Evolutionary conservation across 1,284 basidiomycete genomes (phyloP).

Genomic region (Ustilago cynodontis): DNA sequence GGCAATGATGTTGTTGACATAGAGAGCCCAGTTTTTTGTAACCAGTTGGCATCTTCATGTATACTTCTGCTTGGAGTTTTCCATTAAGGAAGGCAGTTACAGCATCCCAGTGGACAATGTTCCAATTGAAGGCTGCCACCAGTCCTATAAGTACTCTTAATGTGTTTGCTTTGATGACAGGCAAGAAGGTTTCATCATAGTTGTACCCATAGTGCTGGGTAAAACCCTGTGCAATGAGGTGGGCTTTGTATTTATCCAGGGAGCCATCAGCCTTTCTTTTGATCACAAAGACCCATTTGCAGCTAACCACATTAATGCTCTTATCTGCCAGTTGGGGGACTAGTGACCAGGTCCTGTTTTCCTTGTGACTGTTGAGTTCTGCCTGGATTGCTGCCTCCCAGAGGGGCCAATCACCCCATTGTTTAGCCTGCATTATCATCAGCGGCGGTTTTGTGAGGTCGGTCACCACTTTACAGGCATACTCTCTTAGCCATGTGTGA

Average conservation of each 20-base stretch:
- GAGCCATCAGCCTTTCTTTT: not conserved
- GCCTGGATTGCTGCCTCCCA: not conserved
- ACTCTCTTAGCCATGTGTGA: too few relatives aligned
- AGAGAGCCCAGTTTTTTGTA: too few relatives aligned
- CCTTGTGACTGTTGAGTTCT: not conserved
- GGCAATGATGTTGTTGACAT: too few relatives aligned
- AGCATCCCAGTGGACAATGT: too few relatives aligned
- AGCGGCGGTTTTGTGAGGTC: too few relatives aligned
- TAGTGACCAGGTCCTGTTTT: not conserved
- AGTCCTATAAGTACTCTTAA: not conserved
- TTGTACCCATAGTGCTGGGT: not conserved
- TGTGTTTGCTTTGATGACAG: not conserved
- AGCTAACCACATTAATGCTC: not conserved
- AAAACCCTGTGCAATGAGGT: not conserved
- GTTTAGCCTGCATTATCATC: too few relatives aligned
- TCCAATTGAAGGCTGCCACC: too few relatives aligned
- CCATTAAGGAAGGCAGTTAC: too few relatives aligned
- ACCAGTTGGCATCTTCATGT: too few relatives aligned
- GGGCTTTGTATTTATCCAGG: not conserved
- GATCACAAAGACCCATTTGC: not conserved
- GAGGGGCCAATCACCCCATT: too few relatives aligned
- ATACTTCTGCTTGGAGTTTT: too few relatives aligned
- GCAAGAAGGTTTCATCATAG: not conserved
- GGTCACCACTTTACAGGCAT: too few relatives aligned
- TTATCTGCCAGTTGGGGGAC: not conserved